Conservation (phyloP, 139 green algal species). For the Volvox reticuliferus region DNA sequence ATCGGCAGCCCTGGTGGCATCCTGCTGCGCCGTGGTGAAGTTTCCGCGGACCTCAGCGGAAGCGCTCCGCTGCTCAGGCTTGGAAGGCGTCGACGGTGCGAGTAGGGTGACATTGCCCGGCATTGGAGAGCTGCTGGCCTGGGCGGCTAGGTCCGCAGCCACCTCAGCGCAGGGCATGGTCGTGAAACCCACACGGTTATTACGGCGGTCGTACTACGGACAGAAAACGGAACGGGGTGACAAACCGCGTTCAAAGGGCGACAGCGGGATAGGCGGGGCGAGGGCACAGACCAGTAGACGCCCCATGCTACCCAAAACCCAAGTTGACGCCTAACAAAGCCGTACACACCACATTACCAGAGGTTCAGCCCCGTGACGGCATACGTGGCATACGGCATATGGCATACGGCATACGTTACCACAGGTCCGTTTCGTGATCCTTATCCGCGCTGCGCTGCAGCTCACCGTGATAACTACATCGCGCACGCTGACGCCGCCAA, state of each 20-base stretch:
- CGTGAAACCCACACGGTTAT: constrained; percentile 72
- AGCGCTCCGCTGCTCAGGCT: not conserved
- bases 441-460: not conserved
- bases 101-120: not conserved
- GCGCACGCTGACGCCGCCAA: constrained; percentile 89
- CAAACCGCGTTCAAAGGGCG: no score
- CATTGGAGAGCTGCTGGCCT: not conserved
- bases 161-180: constrained; percentile 24
- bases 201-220: constrained; percentile 73
- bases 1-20: not conserved
- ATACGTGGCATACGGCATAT: no score
- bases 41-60: not conserved
- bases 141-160: not conserved
- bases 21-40: not conserved
- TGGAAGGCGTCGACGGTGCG: not conserved
- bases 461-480: constrained; percentile 83
- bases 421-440: no score
- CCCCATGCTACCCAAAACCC: no score
- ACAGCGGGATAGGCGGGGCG: no score
- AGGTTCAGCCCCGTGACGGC: no score
- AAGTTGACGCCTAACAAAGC: no score
- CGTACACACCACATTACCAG: no score
- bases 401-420: no score
- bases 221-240: no score
- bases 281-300: no score